Base-by-base conservation (phyloP, 2,329 filamentous ascomycete genomes). In the Lachnellula cervina region DNA sequence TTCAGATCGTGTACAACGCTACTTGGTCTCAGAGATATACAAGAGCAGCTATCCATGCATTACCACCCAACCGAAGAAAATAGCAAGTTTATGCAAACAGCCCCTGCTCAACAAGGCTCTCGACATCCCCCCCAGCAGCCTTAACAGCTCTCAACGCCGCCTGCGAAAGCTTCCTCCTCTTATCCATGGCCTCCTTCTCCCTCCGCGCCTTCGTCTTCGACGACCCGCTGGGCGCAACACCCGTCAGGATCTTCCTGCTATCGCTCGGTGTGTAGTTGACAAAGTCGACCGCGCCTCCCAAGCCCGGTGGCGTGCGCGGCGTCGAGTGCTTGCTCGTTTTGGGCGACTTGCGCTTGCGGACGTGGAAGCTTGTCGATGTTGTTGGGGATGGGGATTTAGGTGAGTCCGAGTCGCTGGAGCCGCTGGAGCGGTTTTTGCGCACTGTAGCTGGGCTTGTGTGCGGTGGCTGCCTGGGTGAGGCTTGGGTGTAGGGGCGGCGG, bases 141-240 rank as follows among this genome's bases (percentile, higher is more conserved):
- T 81, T 76, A 0, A 91, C 83, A 8, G 86, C 87, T 70, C 82
- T 82, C 60, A 87, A 73, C 32, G 88, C 85, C 7, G 84, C 83
- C 70, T 89, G 83, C 66, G 81, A 86, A 54, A 92, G 69, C 68
- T 81, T 79, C 63, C 86, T 75, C 65, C 89, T 78, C 72, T 87
- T 86, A 68, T 97, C 93, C 52, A 81, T 78, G 1, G 90, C 90
- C 74, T 97, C 93, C 70, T 90, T 88, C 72, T 97, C 93, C 50
- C 94, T 77, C 54, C 91, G 77, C n/a, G 90, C 90, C 70, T 97
- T 97, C 8, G 94, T 97, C 80, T 97, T 97, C 63, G 84, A 89
- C 64, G 86, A 91, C 9, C 94, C 94, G 62, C 87, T 92, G 0
- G 93, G 93, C 46, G 94, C 94, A 13, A 99, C 94, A 5, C 92